Evolutionary conservation across 225 moss, liverwort and hornwort genomes (phyloP), one percentile per base, ranked within the genome.

Genomic region (Rhytidiadelphus loreus): DNA sequence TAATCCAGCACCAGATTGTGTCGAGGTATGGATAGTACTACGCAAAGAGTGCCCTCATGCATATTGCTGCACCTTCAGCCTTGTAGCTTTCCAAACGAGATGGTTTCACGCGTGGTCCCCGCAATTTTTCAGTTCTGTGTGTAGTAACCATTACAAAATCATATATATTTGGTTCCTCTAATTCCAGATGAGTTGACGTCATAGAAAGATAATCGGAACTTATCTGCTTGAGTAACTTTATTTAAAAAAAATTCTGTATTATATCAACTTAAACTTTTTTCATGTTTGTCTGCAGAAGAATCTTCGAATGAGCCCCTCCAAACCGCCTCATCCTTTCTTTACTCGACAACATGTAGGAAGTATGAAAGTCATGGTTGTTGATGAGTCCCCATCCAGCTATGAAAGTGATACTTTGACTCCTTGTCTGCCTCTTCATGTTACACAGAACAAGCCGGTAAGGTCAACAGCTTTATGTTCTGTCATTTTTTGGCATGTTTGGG

Each of bases 281-380:
- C 12, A 55, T 29, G 50, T 72, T 85, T 88, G 25, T 55, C 60
- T 82, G 82, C 92, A 96, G 96, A 93, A 91, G 87, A 90, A 68
- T 89, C 81, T 84, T 79, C 92, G 88, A 69, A 83, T 82, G 82
- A 97, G 90, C 93, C 92, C 91, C 69, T 89, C 93, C 48, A 97
- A 95, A 88, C 86, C 93, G 55, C 93, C 93, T 81, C 96, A 95
- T 82, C 96, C 96, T n/a, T 93, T 96, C 83, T 95, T 96, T 87
- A 71, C 89, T 78, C 92, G 92, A 89, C 92, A 92, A 80, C 91
- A 91, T 88, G 53, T 86, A 84, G 88, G 87, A 64, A 88, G 86
- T 85, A 80, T 80, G 70, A 96, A 91, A 82, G 58, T 89, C 72
- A 52, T 58, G 84, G 48, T 83, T 77, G 59, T 70, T 60, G 91